Evolutionary conservation across 768 basidiomycete genomes (phyloP).

Genomic region (Lyophyllum atratum): DNA sequence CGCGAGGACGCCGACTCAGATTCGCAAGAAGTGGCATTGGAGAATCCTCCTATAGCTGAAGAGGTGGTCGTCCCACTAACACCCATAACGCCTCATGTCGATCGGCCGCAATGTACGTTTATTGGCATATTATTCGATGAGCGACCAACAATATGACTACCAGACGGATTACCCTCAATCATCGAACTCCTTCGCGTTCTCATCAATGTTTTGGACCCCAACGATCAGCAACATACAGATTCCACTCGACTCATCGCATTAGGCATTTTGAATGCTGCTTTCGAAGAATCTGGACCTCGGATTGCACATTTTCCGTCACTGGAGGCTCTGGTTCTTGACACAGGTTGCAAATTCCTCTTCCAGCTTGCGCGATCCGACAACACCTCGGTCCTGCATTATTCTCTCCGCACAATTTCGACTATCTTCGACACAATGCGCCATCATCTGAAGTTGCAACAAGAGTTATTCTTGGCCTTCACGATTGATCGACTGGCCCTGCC

Average conservation of each 20-base stretch:
- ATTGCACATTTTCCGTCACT: constrained; percentile 82
- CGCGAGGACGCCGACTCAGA: constrained; percentile 21
- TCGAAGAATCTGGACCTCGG: constrained; percentile 79
- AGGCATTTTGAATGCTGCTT: constrained; percentile 81
- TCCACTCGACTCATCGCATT: constrained; percentile 90
- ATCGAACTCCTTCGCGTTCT: constrained; percentile 92
- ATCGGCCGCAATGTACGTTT: constrained; percentile 45
- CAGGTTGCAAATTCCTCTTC: constrained; percentile 95
- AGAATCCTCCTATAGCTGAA: constrained; percentile 12
- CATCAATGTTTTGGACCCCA: constrained; percentile 93
- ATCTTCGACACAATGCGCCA: constrained; percentile 85
- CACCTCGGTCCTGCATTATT: constrained; percentile 70
- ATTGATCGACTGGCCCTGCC: constrained; percentile 86
- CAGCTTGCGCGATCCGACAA: constrained; percentile 94
- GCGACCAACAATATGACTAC: constrained; percentile 9
- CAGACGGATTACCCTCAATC: constrained; percentile 91
- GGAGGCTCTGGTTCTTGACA: constrained; percentile 75
- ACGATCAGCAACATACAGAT: constrained; percentile 93
- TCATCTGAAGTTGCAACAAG: constrained; percentile 91
- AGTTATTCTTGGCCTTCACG: constrained; percentile 92
- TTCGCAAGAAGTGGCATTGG: constrained; percentile 14
- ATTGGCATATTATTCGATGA: not conserved
- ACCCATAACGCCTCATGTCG: constrained; percentile 26
- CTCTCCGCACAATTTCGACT: constrained; percentile 85
- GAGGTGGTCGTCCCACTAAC: constrained; percentile 14